Evolutionary conservation across 2,329 filamentous ascomycete species (phyloP).

Genomic region (Verticillium tricorpus): DNA sequence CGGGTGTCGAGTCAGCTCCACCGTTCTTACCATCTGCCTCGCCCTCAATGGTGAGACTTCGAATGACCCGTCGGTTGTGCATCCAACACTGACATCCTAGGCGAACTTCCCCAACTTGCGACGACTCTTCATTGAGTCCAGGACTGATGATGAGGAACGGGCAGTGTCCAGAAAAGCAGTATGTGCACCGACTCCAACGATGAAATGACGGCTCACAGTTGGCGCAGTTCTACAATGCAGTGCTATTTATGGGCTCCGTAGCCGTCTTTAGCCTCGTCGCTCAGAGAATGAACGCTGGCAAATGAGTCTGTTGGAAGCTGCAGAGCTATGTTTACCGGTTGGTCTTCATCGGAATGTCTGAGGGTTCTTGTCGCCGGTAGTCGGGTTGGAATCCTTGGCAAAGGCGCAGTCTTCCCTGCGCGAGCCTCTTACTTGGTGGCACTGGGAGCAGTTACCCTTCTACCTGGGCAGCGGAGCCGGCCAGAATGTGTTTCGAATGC

Average conservation of each 20-base stretch:
- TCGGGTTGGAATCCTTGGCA: too few relatives aligned
- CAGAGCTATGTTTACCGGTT: too few relatives aligned
- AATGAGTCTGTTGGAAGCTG: neutral
- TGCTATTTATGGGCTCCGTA: slow-evolving; percentile 93
- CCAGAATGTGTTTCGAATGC: too few relatives aligned
- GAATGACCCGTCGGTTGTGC: neutral
- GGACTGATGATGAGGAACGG: slow-evolving; percentile 89
- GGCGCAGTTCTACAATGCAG: slow-evolving; percentile 88
- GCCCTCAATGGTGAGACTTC: too few relatives aligned
- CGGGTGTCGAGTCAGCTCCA: too few relatives aligned
- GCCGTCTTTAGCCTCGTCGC: slow-evolving; percentile 91
- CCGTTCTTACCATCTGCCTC: too few relatives aligned
- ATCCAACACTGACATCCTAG: slow-evolving; percentile 28
- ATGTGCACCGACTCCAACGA: slow-evolving; percentile 27
- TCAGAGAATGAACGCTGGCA: slow-evolving; percentile 68
- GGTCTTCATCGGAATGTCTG: too few relatives aligned
- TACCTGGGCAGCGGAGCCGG: too few relatives aligned
- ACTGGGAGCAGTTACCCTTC: too few relatives aligned
- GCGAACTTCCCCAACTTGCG: slow-evolving; percentile 90
- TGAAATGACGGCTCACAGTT: neutral
- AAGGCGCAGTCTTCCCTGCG: too few relatives aligned
- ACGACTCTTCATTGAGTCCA: slow-evolving; percentile 89
- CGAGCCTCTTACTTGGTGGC: too few relatives aligned
- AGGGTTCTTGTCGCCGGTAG: too few relatives aligned
- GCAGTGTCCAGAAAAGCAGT: slow-evolving; percentile 92